Evolutionary conservation across 805 yeast species (phyloP).

Genomic region (Candida nemodendra): DNA sequence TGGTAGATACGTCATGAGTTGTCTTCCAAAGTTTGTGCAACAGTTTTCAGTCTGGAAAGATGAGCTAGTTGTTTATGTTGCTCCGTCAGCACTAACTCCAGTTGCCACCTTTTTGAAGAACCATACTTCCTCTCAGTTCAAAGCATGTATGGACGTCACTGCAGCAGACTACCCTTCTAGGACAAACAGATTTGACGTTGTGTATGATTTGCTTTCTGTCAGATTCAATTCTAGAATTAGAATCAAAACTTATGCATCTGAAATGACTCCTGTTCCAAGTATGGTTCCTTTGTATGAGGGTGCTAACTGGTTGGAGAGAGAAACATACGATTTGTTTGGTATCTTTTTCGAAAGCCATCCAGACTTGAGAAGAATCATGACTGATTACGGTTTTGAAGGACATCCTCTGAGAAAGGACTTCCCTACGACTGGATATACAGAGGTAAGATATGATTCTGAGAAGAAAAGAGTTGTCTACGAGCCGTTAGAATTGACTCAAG

Average conservation of each 20-base stretch:
- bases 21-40: slow-evolving; percentile 79
- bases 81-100: slow-evolving; percentile 76
- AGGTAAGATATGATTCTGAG: slow-evolving; percentile 86
- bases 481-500: slow-evolving; percentile 88
- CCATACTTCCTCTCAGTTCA: slow-evolving; percentile 81
- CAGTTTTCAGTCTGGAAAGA: slow-evolving; percentile 90
- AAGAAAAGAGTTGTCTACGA: slow-evolving; percentile 87
- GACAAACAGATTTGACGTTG: slow-evolving; percentile 82
- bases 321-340: slow-evolving; percentile 84
- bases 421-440: slow-evolving; percentile 91
- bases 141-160: slow-evolving; percentile 75
- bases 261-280: slow-evolving; percentile 78
- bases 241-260: slow-evolving; percentile 85
- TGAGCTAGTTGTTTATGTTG: slow-evolving; percentile 72
- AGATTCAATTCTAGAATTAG: slow-evolving; percentile 85
- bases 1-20: slow-evolving; percentile 74
- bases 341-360: slow-evolving; percentile 88
- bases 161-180: slow-evolving; percentile 86
- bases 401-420: slow-evolving; percentile 89
- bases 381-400: slow-evolving; percentile 91
- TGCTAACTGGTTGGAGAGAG: slow-evolving; percentile 89
- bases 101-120: slow-evolving; percentile 66
- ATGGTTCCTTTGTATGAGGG: slow-evolving; percentile 71
- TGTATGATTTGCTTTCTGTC: slow-evolving; percentile 75
- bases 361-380: slow-evolving; percentile 83